Conservation (phyloP, 495 filamentous ascomycete genomes). For the Tuber umbilicatum region DNA sequence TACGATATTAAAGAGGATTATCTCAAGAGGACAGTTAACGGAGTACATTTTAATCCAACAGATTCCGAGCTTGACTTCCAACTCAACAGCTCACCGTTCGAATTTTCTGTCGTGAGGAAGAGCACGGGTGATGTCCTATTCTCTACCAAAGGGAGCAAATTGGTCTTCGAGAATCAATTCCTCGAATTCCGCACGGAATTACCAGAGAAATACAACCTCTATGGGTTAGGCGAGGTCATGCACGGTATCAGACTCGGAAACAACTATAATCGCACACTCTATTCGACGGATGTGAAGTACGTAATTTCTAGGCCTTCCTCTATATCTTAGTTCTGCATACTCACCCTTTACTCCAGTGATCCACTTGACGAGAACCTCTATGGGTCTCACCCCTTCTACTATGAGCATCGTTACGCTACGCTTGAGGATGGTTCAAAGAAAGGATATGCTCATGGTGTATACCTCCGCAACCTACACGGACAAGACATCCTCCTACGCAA, state of each 20-base stretch:
- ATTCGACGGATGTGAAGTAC: slow-evolving; percentile 72
- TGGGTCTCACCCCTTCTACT: slow-evolving; percentile 76
- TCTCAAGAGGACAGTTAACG: background rate
- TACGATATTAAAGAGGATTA: slow-evolving; percentile 2
- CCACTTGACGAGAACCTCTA: slow-evolving; percentile 62
- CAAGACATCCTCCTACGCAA: slow-evolving; percentile 78
- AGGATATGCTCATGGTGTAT: slow-evolving; percentile 66
- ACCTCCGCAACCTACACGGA: slow-evolving; percentile 73
- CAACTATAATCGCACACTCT: slow-evolving; percentile 52
- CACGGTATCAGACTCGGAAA: slow-evolving; percentile 64
- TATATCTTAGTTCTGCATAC: slow-evolving; percentile 13
- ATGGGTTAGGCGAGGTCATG: slow-evolving; percentile 74
- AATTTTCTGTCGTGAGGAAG: background rate
- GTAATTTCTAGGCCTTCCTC: slow-evolving; percentile 60
- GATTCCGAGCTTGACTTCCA: background rate
- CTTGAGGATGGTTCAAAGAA: slow-evolving; percentile 45
- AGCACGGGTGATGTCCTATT: background rate
- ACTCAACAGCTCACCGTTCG: background rate
- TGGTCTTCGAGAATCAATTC: slow-evolving; percentile 77
- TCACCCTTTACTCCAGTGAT: background rate
- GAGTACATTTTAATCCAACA: background rate
- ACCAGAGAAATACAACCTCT: slow-evolving; percentile 61
- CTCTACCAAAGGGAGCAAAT: background rate
- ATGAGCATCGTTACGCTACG: slow-evolving; percentile 56
- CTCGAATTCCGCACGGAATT: slow-evolving; percentile 63